Evolutionary conservation across 257 asterid genomes (phyloP).

Genomic region (Plantago elongata): DNA sequence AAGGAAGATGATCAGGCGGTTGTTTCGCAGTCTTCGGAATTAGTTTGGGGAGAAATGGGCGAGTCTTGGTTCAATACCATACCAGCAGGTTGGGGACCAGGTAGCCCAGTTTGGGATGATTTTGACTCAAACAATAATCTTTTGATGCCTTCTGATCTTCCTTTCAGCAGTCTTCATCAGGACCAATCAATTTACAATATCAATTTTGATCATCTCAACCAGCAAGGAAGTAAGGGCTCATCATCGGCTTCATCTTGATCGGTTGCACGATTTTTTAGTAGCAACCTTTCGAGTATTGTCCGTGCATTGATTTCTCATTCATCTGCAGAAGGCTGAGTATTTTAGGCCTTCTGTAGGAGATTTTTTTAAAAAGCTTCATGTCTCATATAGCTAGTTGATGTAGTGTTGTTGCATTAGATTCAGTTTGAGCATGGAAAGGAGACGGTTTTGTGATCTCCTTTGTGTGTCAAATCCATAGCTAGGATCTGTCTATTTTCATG

Average conservation of each 20-base stretch:
- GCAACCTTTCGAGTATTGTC: no score
- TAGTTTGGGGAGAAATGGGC: slow-evolving; percentile 73
- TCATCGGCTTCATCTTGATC: slow-evolving; percentile 35
- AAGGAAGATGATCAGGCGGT: slow-evolving; percentile 12
- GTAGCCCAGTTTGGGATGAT: slow-evolving; percentile 87
- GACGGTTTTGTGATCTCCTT: slow-evolving; percentile 61
- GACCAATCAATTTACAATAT: slow-evolving; percentile 20
- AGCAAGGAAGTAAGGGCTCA: slow-evolving; percentile 27
- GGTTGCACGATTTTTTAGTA: background rate
- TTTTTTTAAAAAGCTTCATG: slow-evolving; percentile 7
- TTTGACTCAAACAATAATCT: slow-evolving; percentile 51
- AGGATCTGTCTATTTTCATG: slow-evolving; percentile 32
- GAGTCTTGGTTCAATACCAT: slow-evolving; percentile 63
- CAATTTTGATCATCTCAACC: slow-evolving; percentile 27
- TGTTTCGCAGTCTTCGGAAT: slow-evolving; percentile 40
- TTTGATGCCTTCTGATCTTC: slow-evolving; percentile 56
- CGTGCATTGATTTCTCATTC: slow-evolving; percentile 24
- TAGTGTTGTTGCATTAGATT: slow-evolving; percentile 1
- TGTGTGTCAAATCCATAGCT: slow-evolving; percentile 25
- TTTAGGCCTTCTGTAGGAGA: slow-evolving; percentile 36
- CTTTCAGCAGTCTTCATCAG: slow-evolving; percentile 41
- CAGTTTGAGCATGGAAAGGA: slow-evolving; percentile 27
- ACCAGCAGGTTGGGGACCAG: slow-evolving; percentile 89
- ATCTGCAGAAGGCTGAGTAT: slow-evolving; percentile 43
- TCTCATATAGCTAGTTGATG: slow-evolving; percentile 16